A percentile compares a stretch with the other conserved stretches of the same genome.
These are phyloP conservation scores for Recurvomyces mirabilis DNA, from an alignment of 495 filamentous ascomycete genomes.

Conservation along the genomic window DNA sequence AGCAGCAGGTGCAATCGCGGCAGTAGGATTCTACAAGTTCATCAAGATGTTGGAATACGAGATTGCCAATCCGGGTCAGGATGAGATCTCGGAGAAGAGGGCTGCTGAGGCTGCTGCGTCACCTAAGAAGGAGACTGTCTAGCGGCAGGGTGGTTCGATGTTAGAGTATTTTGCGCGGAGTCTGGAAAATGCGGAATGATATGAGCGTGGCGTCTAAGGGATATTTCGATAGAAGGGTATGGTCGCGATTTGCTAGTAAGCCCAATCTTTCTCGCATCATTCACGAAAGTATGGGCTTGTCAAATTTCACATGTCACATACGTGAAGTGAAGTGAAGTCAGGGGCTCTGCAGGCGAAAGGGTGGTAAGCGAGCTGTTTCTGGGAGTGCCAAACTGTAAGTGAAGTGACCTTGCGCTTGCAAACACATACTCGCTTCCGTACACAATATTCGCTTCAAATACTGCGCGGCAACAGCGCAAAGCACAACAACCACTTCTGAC, in stretches of 20 bases:
- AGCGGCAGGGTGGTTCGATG: background rate
- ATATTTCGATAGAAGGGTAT: too few relatives aligned
- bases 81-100: constrained; percentile 11
- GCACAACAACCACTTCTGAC: background rate
- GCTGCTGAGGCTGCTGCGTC: constrained; percentile 3
- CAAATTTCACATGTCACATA: too few relatives aligned
- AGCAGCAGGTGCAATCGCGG: constrained; percentile 51
- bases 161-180: background rate
- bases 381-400: too few relatives aligned
- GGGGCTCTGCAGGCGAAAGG: too few relatives aligned
- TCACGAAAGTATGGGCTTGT: too few relatives aligned
- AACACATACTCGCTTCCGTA: too few relatives aligned
- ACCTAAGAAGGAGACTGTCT: constrained; percentile 6
- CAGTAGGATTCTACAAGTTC: constrained; percentile 28
- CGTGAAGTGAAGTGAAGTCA: too few relatives aligned
- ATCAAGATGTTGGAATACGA: constrained; percentile 26
- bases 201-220: background rate
- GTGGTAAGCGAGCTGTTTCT: too few relatives aligned
- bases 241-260: too few relatives aligned
- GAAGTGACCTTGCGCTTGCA: too few relatives aligned
- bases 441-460: too few relatives aligned
- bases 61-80: constrained; percentile 20
- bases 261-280: too few relatives aligned
- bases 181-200: background rate
- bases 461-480: background rate